These are phyloP conservation scores for Oryza rufipogon DNA, from an alignment of 176 grass and related monocot species.

Conservation along the genomic window DNA sequence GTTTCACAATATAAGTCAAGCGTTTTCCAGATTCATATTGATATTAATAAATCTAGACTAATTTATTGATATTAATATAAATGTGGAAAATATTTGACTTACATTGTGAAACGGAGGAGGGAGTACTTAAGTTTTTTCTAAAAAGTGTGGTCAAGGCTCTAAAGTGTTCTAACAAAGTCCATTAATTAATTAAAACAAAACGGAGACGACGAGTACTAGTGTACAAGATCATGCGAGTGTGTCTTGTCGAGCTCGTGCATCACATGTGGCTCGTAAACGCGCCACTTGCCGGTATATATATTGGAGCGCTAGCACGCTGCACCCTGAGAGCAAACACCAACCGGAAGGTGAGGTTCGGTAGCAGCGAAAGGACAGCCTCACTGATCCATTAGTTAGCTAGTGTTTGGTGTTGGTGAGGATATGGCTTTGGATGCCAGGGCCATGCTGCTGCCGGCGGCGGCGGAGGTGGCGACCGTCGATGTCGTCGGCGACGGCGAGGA, in stretches of 20 bases:
- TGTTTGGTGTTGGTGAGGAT: not conserved
- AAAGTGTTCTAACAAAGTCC: not conserved
- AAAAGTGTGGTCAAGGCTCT: not conserved
- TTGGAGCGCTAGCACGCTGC: not conserved
- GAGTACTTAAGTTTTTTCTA: not conserved
- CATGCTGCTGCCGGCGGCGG: not conserved
- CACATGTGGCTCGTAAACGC: not conserved
- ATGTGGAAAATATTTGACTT: no score
- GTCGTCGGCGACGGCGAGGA: not conserved
- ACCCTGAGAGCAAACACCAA: not conserved
- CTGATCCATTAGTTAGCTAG: not conserved
- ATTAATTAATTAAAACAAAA: not conserved
- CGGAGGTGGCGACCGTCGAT: not conserved
- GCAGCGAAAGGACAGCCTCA: not conserved
- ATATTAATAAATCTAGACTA: no score
- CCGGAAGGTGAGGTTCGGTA: not conserved
- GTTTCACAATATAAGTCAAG: no score
- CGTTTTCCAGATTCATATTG: no score
- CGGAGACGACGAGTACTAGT: not conserved
- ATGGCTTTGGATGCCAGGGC: slow-evolving; percentile 44
- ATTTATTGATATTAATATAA: no score
- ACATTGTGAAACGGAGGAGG: no score
- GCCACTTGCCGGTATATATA: not conserved
- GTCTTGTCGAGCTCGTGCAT: not conserved
- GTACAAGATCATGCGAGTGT: not conserved